These are phyloP conservation scores for Fusarium drepaniforme DNA, from an alignment of 2,329 filamentous ascomycete species.

Conservation along the genomic window DNA sequence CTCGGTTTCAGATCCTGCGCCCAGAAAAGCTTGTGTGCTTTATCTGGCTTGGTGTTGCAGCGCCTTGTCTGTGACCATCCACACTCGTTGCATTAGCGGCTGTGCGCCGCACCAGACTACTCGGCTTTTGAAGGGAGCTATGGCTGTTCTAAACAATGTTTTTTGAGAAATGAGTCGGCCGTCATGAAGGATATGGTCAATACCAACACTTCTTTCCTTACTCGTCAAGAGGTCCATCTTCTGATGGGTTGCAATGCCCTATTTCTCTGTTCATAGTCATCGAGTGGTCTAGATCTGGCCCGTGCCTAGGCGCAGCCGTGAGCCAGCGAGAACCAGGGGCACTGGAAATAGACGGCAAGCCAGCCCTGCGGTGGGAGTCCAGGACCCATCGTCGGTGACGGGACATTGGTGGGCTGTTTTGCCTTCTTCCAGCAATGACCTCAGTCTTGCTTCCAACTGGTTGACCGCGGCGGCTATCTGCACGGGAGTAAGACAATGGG, in stretches of 20 bases:
- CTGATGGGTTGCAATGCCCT: neutral
- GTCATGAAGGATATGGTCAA: neutral
- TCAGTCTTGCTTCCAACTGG: neutral
- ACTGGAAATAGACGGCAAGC: neutral
- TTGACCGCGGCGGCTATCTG: neutral
- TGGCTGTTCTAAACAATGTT: neutral
- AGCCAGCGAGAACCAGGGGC: neutral
- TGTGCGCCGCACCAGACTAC: neutral
- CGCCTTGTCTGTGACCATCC: neutral
- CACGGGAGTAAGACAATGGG: conserved; percentile 2
- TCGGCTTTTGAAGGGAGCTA: neutral
- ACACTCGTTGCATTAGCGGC: conserved; percentile 8
- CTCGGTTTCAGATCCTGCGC: conserved; percentile 11
- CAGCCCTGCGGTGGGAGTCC: conserved; percentile 1
- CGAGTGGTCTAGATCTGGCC: conserved; percentile 1
- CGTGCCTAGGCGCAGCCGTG: neutral
- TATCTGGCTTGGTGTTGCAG: conserved; percentile 4
- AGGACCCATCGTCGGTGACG: neutral
- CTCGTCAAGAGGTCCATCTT: neutral
- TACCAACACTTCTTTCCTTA: neutral
- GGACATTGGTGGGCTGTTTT: neutral
- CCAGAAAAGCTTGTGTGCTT: conserved; percentile 4
- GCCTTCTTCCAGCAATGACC: neutral
- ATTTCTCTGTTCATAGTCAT: neutral
- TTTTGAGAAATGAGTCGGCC: neutral